Evolutionary conservation across 2,329 filamentous ascomycete genomes (phyloP).

Genomic region (Alternaria sp.): DNA sequence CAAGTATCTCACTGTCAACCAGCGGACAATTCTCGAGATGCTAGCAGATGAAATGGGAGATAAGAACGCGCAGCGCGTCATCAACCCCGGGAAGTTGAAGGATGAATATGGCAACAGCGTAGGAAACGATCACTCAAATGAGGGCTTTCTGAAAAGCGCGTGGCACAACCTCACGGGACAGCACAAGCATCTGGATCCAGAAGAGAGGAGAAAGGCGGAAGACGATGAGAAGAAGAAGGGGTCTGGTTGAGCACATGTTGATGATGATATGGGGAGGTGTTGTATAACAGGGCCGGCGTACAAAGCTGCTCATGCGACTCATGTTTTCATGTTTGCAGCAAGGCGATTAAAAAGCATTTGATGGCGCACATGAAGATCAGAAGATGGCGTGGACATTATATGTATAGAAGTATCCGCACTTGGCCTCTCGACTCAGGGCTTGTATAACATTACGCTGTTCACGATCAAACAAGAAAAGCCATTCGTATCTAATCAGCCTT

Average conservation of each 20-base stretch:
- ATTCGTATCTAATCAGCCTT: not conserved
- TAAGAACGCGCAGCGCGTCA: constrained; percentile 87
- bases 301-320: constrained; percentile 19
- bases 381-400: constrained; percentile 18
- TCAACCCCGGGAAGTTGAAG: constrained; percentile 73
- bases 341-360: constrained; percentile 42
- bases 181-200: constrained; percentile 46
- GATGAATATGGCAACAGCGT: constrained; percentile 28
- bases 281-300: constrained; percentile 24
- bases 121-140: constrained; percentile 69
- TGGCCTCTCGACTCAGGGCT: constrained; percentile 50
- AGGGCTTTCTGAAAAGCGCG: constrained; percentile 90
- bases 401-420: constrained; percentile 35
- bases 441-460: constrained; percentile 31
- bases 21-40: constrained; percentile 93
- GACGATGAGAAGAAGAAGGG: constrained; percentile 46
- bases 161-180: constrained; percentile 94
- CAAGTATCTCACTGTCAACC: constrained; percentile 89
- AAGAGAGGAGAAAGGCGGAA: constrained; percentile 46
- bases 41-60: constrained; percentile 96
- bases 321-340: constrained; percentile 18
- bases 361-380: constrained; percentile 31
- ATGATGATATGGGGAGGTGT: not conserved
- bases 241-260: constrained; percentile 43
- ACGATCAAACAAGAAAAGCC: constrained; percentile 7